Conservation (phyloP, 305 asterid species). For the Plantago coronopus region DNA sequence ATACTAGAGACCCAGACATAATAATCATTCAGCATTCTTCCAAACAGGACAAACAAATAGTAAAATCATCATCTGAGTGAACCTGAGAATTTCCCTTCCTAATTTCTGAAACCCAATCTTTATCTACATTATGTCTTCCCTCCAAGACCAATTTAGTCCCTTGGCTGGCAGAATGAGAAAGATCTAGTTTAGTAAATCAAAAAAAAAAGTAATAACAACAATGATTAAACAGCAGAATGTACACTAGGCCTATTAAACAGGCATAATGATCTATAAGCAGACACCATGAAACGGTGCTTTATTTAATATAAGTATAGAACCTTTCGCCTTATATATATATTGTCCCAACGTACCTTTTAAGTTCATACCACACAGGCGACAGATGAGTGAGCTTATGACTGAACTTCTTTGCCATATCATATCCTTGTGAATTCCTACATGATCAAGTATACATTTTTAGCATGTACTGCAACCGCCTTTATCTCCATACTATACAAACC, state of each 20-base stretch:
- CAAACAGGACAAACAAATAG: background rate
- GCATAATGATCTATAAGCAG: background rate
- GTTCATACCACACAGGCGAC: constrained; percentile 95
- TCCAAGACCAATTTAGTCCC: constrained; percentile 65
- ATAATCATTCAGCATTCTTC: background rate
- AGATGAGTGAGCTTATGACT: constrained; percentile 76
- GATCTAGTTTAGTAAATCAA: constrained; percentile 17
- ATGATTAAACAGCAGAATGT: background rate
- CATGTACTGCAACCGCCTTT: background rate
- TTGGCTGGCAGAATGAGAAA: constrained; percentile 54
- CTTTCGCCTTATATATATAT: background rate
- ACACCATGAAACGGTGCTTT: background rate
- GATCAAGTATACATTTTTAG: constrained; percentile 8
- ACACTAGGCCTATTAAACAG: background rate
- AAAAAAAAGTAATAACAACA: constrained; percentile 9
- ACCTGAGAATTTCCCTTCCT: constrained; percentile 74
- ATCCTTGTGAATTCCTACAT: constrained; percentile 90
- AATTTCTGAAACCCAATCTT: constrained; percentile 73
- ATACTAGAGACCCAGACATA: constrained; percentile 1
- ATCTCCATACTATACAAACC: background rate
- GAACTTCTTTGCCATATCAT: constrained; percentile 81
- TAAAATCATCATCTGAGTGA: constrained; percentile 8
- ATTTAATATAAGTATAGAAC: too few relatives aligned
- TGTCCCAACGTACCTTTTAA: constrained; percentile 55
- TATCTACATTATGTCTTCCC: constrained; percentile 92